phyloP scores from a whole-genome alignment of 805 yeast species.

The Candida nanaspora region DNA sequence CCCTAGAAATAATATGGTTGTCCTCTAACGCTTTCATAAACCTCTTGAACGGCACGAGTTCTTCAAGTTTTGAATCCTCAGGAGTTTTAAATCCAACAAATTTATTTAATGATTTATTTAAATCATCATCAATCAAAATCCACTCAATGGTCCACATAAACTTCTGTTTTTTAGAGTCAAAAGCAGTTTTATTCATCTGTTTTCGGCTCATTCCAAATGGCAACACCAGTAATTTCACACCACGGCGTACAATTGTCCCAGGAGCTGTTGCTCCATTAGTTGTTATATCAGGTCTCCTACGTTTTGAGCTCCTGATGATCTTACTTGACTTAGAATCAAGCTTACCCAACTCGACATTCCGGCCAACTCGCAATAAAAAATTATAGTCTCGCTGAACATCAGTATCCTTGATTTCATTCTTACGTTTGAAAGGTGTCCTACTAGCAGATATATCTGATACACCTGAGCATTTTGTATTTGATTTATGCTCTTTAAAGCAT shows the following conservation, averaged over 20 bases:
- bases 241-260: slow-evolving; percentile 39
- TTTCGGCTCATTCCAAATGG: slow-evolving; percentile 76
- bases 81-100: slow-evolving; percentile 32
- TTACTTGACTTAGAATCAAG: slow-evolving; percentile 43
- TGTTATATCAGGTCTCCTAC: slow-evolving; percentile 4
- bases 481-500: slow-evolving; percentile 70
- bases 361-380: slow-evolving; percentile 52
- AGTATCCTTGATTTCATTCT: slow-evolving; percentile 34
- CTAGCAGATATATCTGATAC: slow-evolving; percentile 33
- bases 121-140: slow-evolving; percentile 33
- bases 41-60: slow-evolving; percentile 34
- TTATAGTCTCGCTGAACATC: slow-evolving; percentile 81
- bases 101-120: slow-evolving; percentile 6
- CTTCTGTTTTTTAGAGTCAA: slow-evolving; percentile 52
- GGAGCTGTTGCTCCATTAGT: slow-evolving; percentile 9
- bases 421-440: slow-evolving; percentile 47
- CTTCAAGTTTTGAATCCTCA: slow-evolving; percentile 29
- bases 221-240: slow-evolving; percentile 53
- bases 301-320: slow-evolving; percentile 21
- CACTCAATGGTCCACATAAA: slow-evolving; percentile 82
- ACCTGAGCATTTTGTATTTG: slow-evolving; percentile 59
- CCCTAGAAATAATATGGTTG: slow-evolving; percentile 7
- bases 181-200: slow-evolving; percentile 55
- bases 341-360: slow-evolving; percentile 54
- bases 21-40: slow-evolving; percentile 27